Conservation (phyloP, 306 rosid genomes). For the Rubus parviflorus region DNA sequence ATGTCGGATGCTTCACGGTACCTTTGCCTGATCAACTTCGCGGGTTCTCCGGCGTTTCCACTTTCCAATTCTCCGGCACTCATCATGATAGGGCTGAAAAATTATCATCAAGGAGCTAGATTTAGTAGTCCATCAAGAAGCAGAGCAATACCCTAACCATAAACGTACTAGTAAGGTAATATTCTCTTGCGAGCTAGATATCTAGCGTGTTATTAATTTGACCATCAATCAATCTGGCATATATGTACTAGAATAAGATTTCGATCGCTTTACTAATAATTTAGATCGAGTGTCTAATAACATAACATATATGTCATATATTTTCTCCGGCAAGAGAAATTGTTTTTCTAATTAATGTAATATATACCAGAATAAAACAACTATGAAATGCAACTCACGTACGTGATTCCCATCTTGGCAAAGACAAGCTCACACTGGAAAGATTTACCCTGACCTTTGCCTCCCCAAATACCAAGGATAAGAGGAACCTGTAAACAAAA, state of each 20-base stretch:
- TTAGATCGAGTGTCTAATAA: not conserved
- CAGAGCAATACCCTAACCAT: not conserved
- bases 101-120: not conserved
- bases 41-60: constrained; percentile 99
- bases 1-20: constrained; percentile 96
- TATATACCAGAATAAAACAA: not conserved
- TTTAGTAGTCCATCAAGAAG: constrained; percentile 1
- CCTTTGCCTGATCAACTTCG: constrained; percentile 88
- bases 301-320: not conserved
- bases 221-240: not conserved
- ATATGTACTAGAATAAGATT: not conserved
- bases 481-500: constrained; percentile 64
- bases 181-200: not conserved
- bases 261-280: not conserved
- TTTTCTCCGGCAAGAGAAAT: not conserved
- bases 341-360: not conserved
- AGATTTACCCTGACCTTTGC: constrained; percentile 98
- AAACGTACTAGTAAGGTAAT: not conserved
- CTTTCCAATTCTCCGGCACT: constrained; percentile 99
- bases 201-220: not conserved
- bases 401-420: constrained; percentile 99
- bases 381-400: constrained; percentile 24
- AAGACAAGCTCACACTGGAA: constrained; percentile 97
- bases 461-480: constrained; percentile 99
- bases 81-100: constrained; percentile 96